Conservation (phyloP, 352 stramenopile genomes). For the Phytophthora chlamydospora region DNA sequence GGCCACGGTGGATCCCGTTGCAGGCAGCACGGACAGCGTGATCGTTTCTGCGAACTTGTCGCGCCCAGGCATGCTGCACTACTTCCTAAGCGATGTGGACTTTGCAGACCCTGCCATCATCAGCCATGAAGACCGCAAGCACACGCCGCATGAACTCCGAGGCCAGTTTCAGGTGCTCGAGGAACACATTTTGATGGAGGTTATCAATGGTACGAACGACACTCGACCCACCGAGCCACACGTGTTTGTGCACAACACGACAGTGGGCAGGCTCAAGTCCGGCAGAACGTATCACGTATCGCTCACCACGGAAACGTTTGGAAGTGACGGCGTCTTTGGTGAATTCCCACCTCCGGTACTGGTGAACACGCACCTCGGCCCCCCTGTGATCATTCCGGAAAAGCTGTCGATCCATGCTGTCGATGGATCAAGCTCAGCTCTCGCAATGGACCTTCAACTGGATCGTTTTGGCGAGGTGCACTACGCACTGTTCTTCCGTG, state of each 20-base stretch:
- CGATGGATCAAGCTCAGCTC: conserved; percentile 46
- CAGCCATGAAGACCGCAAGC: conserved; percentile 6
- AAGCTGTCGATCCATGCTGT: conserved; percentile 46
- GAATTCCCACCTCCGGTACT: conserved; percentile 75
- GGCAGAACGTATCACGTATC: conserved; percentile 77
- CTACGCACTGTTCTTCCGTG: conserved; percentile 77
- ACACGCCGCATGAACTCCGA: conserved; percentile 51
- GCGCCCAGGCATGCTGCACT: conserved; percentile 68
- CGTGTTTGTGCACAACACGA: conserved; percentile 69
- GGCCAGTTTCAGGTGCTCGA: conserved; percentile 47
- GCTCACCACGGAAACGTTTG: conserved; percentile 72
- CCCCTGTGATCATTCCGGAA: conserved; percentile 46
- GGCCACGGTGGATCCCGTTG: conserved; percentile 47
- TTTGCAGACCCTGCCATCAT: conserved; percentile 78
- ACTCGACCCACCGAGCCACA: conserved; percentile 60
- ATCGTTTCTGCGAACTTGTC: conserved; percentile 70
- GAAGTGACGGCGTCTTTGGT: conserved; percentile 71
- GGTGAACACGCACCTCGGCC: conserved; percentile 58
- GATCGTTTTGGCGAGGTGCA: conserved; percentile 74
- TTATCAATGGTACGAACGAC: conserved; percentile 80
- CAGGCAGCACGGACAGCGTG: conserved; percentile 58
- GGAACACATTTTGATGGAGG: conserved; percentile 62
- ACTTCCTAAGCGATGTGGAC: conserved; percentile 76
- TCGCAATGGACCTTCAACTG: conserved; percentile 62
- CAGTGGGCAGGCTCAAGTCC: conserved; percentile 43